Evolutionary conservation across 2,329 filamentous ascomycete genomes (phyloP), one percentile per base, ranked within the genome.

Genomic region (Pseudogymnoascus sp.): DNA sequence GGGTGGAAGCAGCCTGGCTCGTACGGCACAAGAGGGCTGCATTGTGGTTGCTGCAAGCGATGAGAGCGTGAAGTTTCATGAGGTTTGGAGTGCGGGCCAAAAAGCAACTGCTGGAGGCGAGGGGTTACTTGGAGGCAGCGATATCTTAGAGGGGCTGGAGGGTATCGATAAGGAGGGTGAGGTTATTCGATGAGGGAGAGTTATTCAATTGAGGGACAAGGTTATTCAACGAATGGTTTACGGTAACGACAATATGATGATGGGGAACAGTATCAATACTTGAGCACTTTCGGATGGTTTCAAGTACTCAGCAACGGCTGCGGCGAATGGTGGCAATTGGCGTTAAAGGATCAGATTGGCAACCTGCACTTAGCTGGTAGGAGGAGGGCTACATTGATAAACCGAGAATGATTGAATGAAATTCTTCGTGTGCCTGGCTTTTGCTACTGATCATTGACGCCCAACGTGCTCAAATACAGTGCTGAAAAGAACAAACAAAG

Each of bases 11-110:
- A 82, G 79, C 75, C 80, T 80, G 66, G 79, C 77, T 60, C 79
- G 85, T 18, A 86, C 83, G 0, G 78, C 80, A 4, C 82, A 85
- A 67, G 90, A 93, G 69, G 91, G 90, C 0, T 96, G 92, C 72
- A 88, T 99, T 68, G 89, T 97, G 16, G 89, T 99, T 62, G 93
- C 93, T 14, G 89, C 91, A 46, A 96, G 92, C 72, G 93, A 97
- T 75, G 88, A 91, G 72, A 96, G 86, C 69, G 89, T 97, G 75
- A 95, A 95, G 72, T 97, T 97, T 71, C 92, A 97, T 74, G 93
- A 97, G 77, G 86, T 99, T 9, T 97, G 93, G 95, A 82, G 83
- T n/a, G 83, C 84, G 1, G 78, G 82, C 42, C 80, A 78, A 68
- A 87, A 83, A 70, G 77, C 78, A 7, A 83, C 80, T 18, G 75